Base-by-base conservation (phyloP, 169 alveolate genomes). In the Plasmodium gonderi region DNA sequence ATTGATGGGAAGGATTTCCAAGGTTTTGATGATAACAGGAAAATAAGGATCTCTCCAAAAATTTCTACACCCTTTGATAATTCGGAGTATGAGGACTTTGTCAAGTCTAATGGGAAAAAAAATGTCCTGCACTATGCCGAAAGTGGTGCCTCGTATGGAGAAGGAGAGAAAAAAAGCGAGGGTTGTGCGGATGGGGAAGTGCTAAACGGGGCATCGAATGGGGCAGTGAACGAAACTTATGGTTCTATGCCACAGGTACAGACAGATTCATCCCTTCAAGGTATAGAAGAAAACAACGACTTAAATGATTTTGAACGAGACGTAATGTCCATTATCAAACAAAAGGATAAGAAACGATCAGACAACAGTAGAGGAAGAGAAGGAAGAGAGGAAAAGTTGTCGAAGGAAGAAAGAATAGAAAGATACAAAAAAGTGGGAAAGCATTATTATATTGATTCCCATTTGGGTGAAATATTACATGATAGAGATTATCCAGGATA, bases 401-500 rank as follows among this genome's bases (percentile, higher is more conserved):
- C 83, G 38, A 87, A 42, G 36, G 90, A 87, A 45, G 89, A 64
- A 29, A 74, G 38, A 60, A 87, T 87, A 60, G 80, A 75, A 51
- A 87, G 69, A 67, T 87, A 87, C 72, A 87, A 87, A 64, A 87
- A 87, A 40, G 89, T 87, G 11, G 93, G 93, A 75, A 87, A 33
- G 33, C 87, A 87, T 45, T 45, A 87, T 60, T 36, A 75, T 36
- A 87, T 87, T 51, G 90, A 87, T 54, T 60, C 93, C 12, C 31
- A 38, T n/a, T 60, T 87, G 51, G 93, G 93, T 44, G 89, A 87
- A 54, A 44, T 87, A 14, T 38, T 87, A 42, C 68, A 20, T 36
- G 93, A 87, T 87, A 51, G 93, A 44, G 54, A 87, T 33, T 87
- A 87, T 67, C 93, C 93, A 75, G 93, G 93, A 29, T 87, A 87